Percentiles rank a stretch among this genome's conserved stretches.
Conservation (phyloP, 2,329 filamentous ascomycete genomes). For the Alternaria viburni region DNA sequence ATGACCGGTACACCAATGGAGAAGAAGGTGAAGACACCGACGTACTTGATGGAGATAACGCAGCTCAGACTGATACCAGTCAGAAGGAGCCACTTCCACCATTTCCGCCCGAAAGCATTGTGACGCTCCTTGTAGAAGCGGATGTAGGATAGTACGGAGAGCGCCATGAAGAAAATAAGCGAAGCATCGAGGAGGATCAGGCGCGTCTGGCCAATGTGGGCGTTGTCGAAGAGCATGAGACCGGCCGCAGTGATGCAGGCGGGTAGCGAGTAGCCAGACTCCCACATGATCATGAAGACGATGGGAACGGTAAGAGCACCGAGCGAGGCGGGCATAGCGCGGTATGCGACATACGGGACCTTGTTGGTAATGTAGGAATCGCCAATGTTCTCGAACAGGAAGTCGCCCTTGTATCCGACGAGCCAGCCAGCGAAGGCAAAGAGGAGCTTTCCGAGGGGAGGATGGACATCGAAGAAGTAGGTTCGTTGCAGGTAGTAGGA, state of each 20-base stretch:
- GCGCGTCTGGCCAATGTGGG: slow-evolving; percentile 94
- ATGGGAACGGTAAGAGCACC: slow-evolving; percentile 94
- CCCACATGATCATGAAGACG: slow-evolving; percentile 98
- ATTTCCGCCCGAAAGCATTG: slow-evolving; percentile 87
- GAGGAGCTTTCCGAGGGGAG: slow-evolving; percentile 95
- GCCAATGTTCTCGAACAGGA: slow-evolving; percentile 98
- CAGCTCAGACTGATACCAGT: slow-evolving; percentile 95
- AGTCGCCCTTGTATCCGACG: slow-evolving; percentile 94
- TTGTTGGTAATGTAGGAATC: slow-evolving; percentile 98
- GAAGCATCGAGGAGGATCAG: slow-evolving; percentile 95
- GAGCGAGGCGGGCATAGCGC: slow-evolving; percentile 88
- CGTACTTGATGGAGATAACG: slow-evolving; percentile 98
- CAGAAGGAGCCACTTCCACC: slow-evolving; percentile 99
- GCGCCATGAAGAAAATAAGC: slow-evolving; percentile 92
- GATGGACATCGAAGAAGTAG: slow-evolving; percentile 99
- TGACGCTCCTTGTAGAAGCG: slow-evolving; percentile 97
- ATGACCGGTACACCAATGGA: slow-evolving; percentile 92
- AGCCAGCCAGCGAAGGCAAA: slow-evolving; percentile 98
- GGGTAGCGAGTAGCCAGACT: slow-evolving; percentile 95
- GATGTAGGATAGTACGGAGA: slow-evolving; percentile 91
- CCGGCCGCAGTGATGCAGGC: slow-evolving; percentile 87
- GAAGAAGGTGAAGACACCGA: slow-evolving; percentile 94
- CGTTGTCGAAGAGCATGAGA: slow-evolving; percentile 93
- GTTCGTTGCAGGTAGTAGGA: slow-evolving; percentile 90
- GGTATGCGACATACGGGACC: slow-evolving; percentile 95